These are phyloP conservation scores for Stagonosporopsis rhizophila DNA, from an alignment of 2,329 filamentous ascomycete species.

Conservation along the genomic window DNA sequence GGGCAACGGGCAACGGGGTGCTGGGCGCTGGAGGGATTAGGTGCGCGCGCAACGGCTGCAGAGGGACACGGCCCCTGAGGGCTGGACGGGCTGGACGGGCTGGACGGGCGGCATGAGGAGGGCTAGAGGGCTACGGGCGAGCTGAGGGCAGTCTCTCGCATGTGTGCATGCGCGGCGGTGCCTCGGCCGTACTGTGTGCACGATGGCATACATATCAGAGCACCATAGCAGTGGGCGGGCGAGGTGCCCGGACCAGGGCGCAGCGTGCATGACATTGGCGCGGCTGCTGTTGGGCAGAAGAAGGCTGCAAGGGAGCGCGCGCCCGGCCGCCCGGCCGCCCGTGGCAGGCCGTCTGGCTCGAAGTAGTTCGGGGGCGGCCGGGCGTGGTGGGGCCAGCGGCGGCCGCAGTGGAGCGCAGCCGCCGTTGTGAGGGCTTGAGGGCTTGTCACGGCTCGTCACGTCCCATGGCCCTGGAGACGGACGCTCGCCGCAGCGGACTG, in stretches of 20 bases:
- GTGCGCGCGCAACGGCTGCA: neutral
- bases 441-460: neutral
- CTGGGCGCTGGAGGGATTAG: slow-evolving; percentile 1
- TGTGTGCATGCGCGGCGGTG: neutral
- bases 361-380: too few relatives aligned
- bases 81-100: neutral
- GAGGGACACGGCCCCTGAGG: neutral
- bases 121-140: too few relatives aligned
- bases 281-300: neutral
- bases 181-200: neutral
- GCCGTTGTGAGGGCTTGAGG: too few relatives aligned
- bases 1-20: too few relatives aligned
- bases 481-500: neutral
- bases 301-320: neutral
- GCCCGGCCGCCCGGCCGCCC: too few relatives aligned
- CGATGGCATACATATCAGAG: too few relatives aligned
- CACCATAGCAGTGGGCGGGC: too few relatives aligned
- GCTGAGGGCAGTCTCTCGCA: too few relatives aligned
- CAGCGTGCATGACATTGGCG: neutral
- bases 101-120: neutral
- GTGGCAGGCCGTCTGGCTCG: too few relatives aligned
- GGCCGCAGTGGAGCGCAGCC: neutral
- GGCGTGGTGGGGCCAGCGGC: too few relatives aligned
- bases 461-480: neutral
- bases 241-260: too few relatives aligned